Percentiles rank a stretch among this genome's conserved stretches.
Conservation (phyloP, 768 basidiomycete genomes). For the Kwoniella shandongensis region DNA sequence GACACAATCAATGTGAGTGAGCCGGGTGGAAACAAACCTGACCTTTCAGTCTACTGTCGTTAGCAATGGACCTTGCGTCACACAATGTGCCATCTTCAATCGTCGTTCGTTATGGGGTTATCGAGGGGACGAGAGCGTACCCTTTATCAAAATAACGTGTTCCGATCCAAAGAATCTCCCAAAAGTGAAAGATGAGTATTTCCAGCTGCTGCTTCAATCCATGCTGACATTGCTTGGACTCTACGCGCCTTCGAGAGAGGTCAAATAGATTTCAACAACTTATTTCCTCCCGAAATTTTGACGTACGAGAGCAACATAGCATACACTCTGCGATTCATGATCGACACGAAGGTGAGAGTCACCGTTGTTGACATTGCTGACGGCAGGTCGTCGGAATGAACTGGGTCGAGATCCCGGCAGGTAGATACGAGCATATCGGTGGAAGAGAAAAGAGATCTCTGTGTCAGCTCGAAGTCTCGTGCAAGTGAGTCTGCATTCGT, state of each 20-base stretch:
- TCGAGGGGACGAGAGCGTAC: constrained; percentile 70
- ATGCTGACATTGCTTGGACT: constrained; percentile 18
- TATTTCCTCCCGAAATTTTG: constrained; percentile 60
- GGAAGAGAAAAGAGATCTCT: constrained; percentile 66
- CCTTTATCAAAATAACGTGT: constrained; percentile 83
- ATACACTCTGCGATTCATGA: constrained; percentile 93
- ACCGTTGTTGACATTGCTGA: neutral
- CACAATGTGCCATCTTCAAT: constrained; percentile 59
- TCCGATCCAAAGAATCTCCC: constrained; percentile 73
- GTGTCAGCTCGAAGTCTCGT: constrained; percentile 83
- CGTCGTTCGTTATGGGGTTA: constrained; percentile 85
- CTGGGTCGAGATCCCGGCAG: constrained; percentile 90
- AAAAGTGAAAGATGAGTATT: constrained; percentile 83
- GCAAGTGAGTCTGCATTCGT: constrained; percentile 60
- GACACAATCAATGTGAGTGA: constrained; percentile 71
- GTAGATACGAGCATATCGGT: constrained; percentile 69
- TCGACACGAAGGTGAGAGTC: constrained; percentile 78
- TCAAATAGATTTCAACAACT: constrained; percentile 66
- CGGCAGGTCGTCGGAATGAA: constrained; percentile 93
- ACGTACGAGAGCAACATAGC: constrained; percentile 95
- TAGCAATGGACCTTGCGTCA: constrained; percentile 32
- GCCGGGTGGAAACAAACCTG: neutral
- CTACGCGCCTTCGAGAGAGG: constrained; percentile 68
- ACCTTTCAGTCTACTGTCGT: constrained; percentile 19
- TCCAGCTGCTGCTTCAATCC: neutral